These are phyloP conservation scores for Aquilaria agallochum DNA, from an alignment of 441 rosid species.

Conservation along the genomic window DNA sequence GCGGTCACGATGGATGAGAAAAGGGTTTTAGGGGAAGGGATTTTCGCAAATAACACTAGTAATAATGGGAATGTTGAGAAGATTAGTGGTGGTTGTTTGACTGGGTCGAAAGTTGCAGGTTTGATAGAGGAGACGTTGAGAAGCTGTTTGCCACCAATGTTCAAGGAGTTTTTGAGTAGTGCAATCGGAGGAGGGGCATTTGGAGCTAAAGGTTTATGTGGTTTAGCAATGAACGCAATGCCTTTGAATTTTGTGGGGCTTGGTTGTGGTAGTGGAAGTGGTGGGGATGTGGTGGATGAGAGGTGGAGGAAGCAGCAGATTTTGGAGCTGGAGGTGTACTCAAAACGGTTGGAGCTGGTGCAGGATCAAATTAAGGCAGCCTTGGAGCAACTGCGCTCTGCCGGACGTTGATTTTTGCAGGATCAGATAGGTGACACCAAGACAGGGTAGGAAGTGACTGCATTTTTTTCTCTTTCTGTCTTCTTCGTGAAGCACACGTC, in stretches of 20 bases:
- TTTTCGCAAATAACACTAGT: conserved; percentile 10
- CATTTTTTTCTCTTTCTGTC: conserved; percentile 9
- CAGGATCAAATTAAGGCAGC: conserved; percentile 76
- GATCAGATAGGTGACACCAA: conserved; percentile 19
- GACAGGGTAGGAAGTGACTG: conserved; percentile 31
- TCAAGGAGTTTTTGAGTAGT: conserved; percentile 68
- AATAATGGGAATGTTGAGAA: conserved; percentile 12
- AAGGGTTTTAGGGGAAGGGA: conserved; percentile 19
- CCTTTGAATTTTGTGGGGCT: conserved; percentile 33
- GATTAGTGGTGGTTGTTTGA: conserved; percentile 8
- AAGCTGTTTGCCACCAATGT: conserved; percentile 76
- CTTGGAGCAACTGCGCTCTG: conserved; percentile 65
- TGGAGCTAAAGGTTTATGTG: conserved; percentile 34
- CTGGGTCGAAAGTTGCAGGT: conserved; percentile 30
- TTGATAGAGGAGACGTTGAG: conserved; percentile 73
- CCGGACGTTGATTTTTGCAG: conserved; percentile 35
- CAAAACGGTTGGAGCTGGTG: conserved; percentile 76
- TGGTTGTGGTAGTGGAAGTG: conserved; percentile 5
- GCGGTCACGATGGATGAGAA: conserved; percentile 32
- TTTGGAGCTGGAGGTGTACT: conserved; percentile 82
- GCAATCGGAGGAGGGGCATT: conserved; percentile 23
- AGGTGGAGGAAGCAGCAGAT: conserved; percentile 95
- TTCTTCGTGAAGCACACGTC: conserved; percentile 16
- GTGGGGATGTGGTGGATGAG: conserved; percentile 53
- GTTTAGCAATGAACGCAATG: conserved; percentile 33